Evolutionary conservation across 768 basidiomycete genomes (phyloP), one percentile per base, ranked within the genome.

Genomic region (Ramaria sp.): DNA sequence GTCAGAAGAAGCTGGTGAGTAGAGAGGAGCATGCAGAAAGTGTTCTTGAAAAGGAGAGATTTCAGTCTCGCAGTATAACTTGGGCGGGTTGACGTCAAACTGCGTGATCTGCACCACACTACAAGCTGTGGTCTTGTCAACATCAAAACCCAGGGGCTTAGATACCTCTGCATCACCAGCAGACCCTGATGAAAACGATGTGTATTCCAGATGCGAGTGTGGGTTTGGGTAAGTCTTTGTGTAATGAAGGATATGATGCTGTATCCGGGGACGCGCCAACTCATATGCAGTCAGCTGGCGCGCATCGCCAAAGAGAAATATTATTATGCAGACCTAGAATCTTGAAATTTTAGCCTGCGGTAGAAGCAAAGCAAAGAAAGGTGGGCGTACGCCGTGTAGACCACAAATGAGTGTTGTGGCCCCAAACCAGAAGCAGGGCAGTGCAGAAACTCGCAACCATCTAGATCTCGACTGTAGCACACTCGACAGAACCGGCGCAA

Each of bases 231-330:
- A 9, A 41, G 3, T 41, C 13, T 9, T 4, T 8, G 18, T n/a
- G 8, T 41, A 41, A 22, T 41, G 39, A 41, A 5, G 39, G 39
- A n/a, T n/a, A n/a, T n/a, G 28, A 4, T 27, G 42, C 27, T 7
- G 25, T 5, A 30, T 28, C 28, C 27, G 24, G 7, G 59, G 61
- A 38, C 53, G 32, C 6, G 34, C 30, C 22, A 61, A 43, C 45
- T 61, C 59, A 41, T 60, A 60, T 16, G 59, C 59, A 43, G 58
- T 58, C 8, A 61, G 49, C 47, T 61, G 61, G 18, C 61, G 48
- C n/a, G 57, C 56, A 38, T 61, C 61, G n/a, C 61, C 61, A 48
- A 61, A 61, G 32, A 61, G 43, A 50, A 58, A 61, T 45, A 61
- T 61, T 36, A 61, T 54, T 34, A 61, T 52, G 25, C 61, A 61